phyloP scores from a whole-genome alignment of 495 filamentous ascomycete species.

The Xylaria curta region DNA sequence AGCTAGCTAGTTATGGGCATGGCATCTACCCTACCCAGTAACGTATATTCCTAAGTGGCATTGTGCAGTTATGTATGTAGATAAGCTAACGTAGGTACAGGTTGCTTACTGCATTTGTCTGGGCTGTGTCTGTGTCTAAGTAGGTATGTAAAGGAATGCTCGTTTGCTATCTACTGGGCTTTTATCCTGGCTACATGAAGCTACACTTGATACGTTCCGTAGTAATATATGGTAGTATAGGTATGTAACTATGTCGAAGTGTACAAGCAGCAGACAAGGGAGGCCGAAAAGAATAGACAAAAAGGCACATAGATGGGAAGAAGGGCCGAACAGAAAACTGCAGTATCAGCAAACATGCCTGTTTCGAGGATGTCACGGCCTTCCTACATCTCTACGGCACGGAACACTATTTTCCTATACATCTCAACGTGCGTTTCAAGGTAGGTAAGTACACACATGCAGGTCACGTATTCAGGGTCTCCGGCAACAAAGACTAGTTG shows the following conservation, averaged over 20 bases:
- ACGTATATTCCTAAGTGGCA: not conserved
- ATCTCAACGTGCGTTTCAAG: not conserved
- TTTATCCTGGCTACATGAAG: not conserved
- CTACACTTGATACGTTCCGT: not conserved
- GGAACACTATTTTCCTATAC: not conserved
- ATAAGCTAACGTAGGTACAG: slow-evolving; percentile 17
- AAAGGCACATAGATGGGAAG: not conserved
- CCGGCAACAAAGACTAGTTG: not conserved
- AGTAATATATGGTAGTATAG: not conserved
- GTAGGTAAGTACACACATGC: not conserved
- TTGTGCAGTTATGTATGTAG: not conserved
- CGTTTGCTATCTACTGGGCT: too few relatives aligned
- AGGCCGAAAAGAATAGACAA: not conserved
- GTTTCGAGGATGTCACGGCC: not conserved
- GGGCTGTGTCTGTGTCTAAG: not conserved
- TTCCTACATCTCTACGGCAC: not conserved
- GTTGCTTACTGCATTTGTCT: not conserved
- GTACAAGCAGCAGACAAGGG: not conserved
- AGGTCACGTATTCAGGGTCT: not conserved
- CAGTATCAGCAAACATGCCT: not conserved
- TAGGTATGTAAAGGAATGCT: not conserved
- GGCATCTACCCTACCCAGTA: too few relatives aligned
- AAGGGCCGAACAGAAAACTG: not conserved
- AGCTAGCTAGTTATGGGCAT: not conserved
- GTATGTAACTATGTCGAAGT: not conserved